Evolutionary conservation across 179 eudicot species (phyloP), one percentile per base, ranked within the genome.

Genomic region (Dionaea muscipula): DNA sequence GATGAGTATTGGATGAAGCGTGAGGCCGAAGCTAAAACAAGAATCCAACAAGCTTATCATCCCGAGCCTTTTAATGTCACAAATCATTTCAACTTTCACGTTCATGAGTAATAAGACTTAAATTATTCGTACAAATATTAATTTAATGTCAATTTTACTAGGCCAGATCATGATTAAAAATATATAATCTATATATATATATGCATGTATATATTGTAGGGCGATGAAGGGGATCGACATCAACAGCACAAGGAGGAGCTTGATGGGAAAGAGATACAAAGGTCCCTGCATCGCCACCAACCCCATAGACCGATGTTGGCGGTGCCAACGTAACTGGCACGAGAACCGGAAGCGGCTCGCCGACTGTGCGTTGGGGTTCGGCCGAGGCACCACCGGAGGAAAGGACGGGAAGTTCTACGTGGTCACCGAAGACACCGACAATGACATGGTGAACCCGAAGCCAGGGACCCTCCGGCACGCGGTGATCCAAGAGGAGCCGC

Each of bases 401-500:
- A 75, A 65, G 25, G 65, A 23, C 0, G 84, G 84, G 7, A 33
- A 23, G 10, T 40, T 25, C 36, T 79, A 79, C 20, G 60, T 68
- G 10, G 81, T 79, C 14, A 68, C 38, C 0, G 74, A 69, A 64
- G 26, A 70, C 5, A 67, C 81, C 0, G 81, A 79, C 49, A 31
- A 64, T 2, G 81, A 79, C 51, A 63, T 70, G 68, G 59, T 65
- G 3, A 67, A 75, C 68, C 84, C 84, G 2, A 73, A 59, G 44
- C 81, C 70, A 15, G 80, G 84, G 28, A 75, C 84, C 20, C 69
- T 79, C 14, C 66, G 84, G 4, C 63, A 72, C 40, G 81, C 78
- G 21, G 81, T 79, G n/a, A 79, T 72, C 27, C 81, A 71, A 6
- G 48, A 35, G 0, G 68, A 36, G 52, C 81, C 80, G 2, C 48